These are phyloP conservation scores for Cercophora sp. DNA, from an alignment of 495 filamentous ascomycete species.

Conservation along the genomic window DNA sequence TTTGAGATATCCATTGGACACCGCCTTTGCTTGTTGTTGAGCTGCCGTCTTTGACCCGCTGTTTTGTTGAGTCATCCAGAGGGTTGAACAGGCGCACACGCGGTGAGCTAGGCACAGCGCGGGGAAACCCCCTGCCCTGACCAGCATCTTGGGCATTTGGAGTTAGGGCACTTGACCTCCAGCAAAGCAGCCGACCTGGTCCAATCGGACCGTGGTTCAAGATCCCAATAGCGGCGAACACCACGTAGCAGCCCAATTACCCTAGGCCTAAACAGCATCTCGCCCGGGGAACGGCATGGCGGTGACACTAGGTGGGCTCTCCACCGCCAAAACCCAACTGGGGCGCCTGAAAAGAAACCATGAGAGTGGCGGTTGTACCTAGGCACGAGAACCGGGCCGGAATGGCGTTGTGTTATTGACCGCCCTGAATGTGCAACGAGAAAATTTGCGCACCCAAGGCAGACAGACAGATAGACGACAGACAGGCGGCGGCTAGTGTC, in stretches of 20 bases:
- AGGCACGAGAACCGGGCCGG: no score
- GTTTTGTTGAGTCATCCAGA: slow-evolving; percentile 10
- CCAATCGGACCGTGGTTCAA: slow-evolving; percentile 15
- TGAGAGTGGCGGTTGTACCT: no score
- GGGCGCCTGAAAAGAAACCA: not conserved
- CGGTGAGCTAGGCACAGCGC: not conserved
- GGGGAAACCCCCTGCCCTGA: not conserved
- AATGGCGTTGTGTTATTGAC: slow-evolving; percentile 2
- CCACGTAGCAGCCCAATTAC: slow-evolving; percentile 10
- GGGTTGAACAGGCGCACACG: not conserved
- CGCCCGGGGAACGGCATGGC: not conserved
- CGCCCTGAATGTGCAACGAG: no score
- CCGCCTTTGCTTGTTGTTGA: not conserved
- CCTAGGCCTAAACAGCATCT: no score
- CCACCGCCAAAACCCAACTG: not conserved
- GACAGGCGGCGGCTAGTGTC: no score
- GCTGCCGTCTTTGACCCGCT: not conserved
- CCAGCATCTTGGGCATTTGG: slow-evolving; percentile 5
- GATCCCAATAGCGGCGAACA: slow-evolving; percentile 2
- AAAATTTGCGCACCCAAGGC: no score
- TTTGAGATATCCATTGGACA: slow-evolving; percentile 10
- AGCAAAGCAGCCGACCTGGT: slow-evolving; percentile 7
- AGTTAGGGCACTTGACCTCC: not conserved
- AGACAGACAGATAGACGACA: no score
- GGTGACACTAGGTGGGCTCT: not conserved